phyloP scores from a whole-genome alignment of 1,284 basidiomycete genomes.

The Papiliotrema nemorosa region DNA sequence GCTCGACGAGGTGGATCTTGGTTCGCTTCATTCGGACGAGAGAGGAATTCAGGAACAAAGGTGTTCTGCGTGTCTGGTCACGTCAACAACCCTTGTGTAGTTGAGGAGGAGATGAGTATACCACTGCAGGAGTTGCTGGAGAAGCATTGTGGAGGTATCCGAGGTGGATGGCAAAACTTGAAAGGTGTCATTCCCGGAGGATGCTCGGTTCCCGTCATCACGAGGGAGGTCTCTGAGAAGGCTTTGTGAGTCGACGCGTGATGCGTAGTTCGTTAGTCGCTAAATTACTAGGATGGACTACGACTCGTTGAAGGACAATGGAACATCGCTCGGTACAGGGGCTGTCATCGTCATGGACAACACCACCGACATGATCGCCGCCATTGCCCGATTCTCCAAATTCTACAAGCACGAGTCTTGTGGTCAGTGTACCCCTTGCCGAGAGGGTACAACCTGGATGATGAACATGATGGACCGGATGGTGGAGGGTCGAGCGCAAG shows the following conservation, averaged over 20 bases:
- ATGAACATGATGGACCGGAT: conserved; percentile 94
- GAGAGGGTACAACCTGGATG: conserved; percentile 97
- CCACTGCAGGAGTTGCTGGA: conserved; percentile 90
- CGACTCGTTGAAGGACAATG: conserved; percentile 92
- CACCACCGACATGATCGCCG: conserved; percentile 86
- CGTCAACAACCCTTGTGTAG: conserved; percentile 96
- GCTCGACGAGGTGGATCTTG: conserved; percentile 85
- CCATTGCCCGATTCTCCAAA: conserved; percentile 88
- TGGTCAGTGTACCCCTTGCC: conserved; percentile 95
- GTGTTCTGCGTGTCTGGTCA: conserved; percentile 94
- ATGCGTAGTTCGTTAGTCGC: neutral
- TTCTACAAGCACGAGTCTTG: conserved; percentile 99
- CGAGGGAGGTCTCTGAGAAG: conserved; percentile 72
- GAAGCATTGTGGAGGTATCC: conserved; percentile 92
- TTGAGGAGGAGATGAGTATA: conserved; percentile 99
- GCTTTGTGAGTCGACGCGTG: conserved; percentile 63
- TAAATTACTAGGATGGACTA: conserved; percentile 82
- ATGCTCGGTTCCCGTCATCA: conserved; percentile 90
- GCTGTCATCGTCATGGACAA: conserved; percentile 99
- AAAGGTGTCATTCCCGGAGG: conserved; percentile 90
- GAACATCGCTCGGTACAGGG: conserved; percentile 92
- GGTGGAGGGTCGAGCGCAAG: conserved; percentile 78
- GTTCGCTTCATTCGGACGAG: conserved; percentile 90
- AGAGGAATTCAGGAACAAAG: conserved; percentile 93
- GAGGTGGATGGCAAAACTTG: conserved; percentile 94